Percentiles rank a stretch among this genome's conserved stretches.
phyloP scores from a whole-genome alignment of 371 early-diverging fungal genomes.

The Cokeromyces recurvatus region DNA sequence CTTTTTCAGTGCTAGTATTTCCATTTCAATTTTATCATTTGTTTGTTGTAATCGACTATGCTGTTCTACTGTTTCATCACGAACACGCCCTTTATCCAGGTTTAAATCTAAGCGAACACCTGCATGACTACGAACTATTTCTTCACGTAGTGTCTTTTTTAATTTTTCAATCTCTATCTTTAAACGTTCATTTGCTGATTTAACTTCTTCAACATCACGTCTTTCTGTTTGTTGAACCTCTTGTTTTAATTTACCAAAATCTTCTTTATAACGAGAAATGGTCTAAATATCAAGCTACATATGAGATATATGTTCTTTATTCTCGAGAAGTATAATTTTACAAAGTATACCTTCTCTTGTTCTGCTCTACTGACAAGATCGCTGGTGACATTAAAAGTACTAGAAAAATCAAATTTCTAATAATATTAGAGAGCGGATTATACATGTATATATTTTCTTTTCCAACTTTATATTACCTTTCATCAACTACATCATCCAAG shows the following conservation, averaged over 20 bases:
- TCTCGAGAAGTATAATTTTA: too few species aligned
- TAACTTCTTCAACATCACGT: constrained; percentile 83
- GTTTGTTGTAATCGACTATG: constrained; percentile 83
- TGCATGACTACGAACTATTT: constrained; percentile 83
- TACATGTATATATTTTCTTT: neutral
- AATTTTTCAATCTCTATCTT: constrained; percentile 79
- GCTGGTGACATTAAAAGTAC: constrained; percentile 57
- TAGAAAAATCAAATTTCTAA: too few species aligned
- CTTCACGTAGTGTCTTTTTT: constrained; percentile 76
- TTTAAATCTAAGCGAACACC: constrained; percentile 87
- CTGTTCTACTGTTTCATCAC: constrained; percentile 80
- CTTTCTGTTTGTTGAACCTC: constrained; percentile 87
- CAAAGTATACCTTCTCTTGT: constrained; percentile 72
- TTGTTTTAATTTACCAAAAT: constrained; percentile 80
- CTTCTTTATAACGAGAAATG: constrained; percentile 79
- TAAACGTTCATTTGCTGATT: constrained; percentile 78
- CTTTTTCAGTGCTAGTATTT: constrained; percentile 72
- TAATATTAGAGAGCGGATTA: neutral
- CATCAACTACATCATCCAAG: constrained; percentile 70
- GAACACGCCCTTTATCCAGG: constrained; percentile 86
- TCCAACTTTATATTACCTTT: constrained; percentile 75
- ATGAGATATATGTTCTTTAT: too few species aligned
- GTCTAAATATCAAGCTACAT: constrained; percentile 36
- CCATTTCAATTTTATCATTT: constrained; percentile 82
- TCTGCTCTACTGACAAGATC: constrained; percentile 78